Evolutionary conservation across 345 rosid species (phyloP), one percentile per base, ranked within the genome.

Genomic region (Noccaea bulbosa): DNA sequence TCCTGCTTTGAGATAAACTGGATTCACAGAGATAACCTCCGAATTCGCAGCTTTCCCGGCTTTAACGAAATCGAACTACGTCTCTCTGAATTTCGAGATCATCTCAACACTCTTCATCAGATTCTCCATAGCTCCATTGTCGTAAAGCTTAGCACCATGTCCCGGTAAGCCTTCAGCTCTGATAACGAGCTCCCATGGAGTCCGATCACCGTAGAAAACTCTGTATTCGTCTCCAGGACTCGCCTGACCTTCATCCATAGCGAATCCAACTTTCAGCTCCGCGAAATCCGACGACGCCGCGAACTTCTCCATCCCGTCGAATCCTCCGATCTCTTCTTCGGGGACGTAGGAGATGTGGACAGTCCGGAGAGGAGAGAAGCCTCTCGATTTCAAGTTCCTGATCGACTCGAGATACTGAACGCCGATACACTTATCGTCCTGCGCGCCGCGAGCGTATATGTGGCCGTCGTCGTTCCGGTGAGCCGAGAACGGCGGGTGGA

Each of bases 161-260:
- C 94, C 98, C 0, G 98, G 96, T 0, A 38, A 60, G 2, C 98
- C 97, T 2, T 8, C 41, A 3, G 96, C 94, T 81, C 65, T 68
- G 8, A 91, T 82, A 5, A 79, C 71, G 27, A 91, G 52, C 2
- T 77, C 2, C 97, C 89, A 89, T 0, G 94, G 93, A 32, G 87
- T 67, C 59, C 96, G 62, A 64, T 93, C 97, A 3, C 88, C 92
- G 22, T 80, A 91, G 55, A 93, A 93, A 27, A 93, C 87, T 65
- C 96, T 72, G 24, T 74, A 91, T 27, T 86, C 88, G 39, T 91
- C 88, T 0, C 70, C 78, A 6, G 85, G 73, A 2, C 87, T 86
- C 0, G 98, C 98, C 72, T 87, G 97, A 20, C 98, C 96, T 84
- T 91, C 96, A 33, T 91, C 97, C 82, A 91, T 47, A 20, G 80